Base-by-base conservation (phyloP, 2,329 filamentous ascomycete genomes). In the Podosphaera fusca region DNA sequence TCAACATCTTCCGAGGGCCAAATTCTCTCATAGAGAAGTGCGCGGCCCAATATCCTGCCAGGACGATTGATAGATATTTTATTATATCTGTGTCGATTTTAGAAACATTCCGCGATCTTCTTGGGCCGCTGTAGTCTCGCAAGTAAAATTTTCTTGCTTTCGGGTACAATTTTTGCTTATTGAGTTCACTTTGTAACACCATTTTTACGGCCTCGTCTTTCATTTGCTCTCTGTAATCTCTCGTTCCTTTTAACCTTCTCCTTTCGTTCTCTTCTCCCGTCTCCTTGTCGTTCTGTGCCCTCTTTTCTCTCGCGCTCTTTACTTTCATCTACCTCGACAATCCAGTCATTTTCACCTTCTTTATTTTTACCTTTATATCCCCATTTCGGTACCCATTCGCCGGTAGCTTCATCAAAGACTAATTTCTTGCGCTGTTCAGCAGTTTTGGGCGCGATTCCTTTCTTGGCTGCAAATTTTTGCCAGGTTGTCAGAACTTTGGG, bases 401-500 rank as follows among this genome's bases (percentile, higher is more conserved):
- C 85, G 36, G 74, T 85, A 59, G 76, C 80, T 70, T 94, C 86
- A 70, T 96, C 87, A 69, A 83, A 96, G 58, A 84, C 80, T 64
- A 89, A 72, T 72, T 95, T 84, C 69, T 80, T 77, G 60, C 81
- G 77, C 70, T 82, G 76, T 68, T 92, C 87, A 63, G 84, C 80
- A 63, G 80, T 84, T 78, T 89, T 94, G 71, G 82, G 81, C 73
- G 85, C 86, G 72, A 98, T 96, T 57, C 92, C 92, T 77, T 95
- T 94, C 80, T 94, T 94, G 70, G 82, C 84, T 51, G 92, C 92
- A 73, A 98, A 98, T 66, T 84, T 80, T 74, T 95, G 84, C 92
- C 92, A 98, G 70, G 88, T 95, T 59, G 90, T 96, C 63, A 84
- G 84, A 58, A 82, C 75, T 73, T 89, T 92, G 63, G 81, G 78